Base-by-base conservation (phyloP, 2,329 filamentous ascomycete genomes). In the Penicillium fuscoglaucum region DNA sequence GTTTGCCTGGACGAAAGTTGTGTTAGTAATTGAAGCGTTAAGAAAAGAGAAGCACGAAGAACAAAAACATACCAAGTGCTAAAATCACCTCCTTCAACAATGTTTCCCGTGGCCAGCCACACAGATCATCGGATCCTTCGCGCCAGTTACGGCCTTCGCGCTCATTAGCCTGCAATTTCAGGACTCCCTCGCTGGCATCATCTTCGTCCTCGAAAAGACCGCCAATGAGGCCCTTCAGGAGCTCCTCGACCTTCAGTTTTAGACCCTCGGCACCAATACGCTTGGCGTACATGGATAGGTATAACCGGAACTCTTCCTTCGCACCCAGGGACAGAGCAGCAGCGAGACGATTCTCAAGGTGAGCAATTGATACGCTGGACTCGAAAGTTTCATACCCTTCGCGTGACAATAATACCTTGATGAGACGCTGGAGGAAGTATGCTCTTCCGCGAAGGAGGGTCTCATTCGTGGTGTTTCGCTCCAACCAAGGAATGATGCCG, bases 271-370 rank as follows among this genome's bases (percentile, higher is more conserved):
- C 91, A 1, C 95, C 95, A 6, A 99, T 84, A 0, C 95, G 87
- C 78, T 97, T 98, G 4, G 93, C 93, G 70, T 99, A 99, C 92
- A 98, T 98, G 70, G 92, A 89, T n/a, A 99, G 80, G 70, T 98
- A 98, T 1, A 96, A 82, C 57, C 91, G 87, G 78, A 98, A 99
- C 73, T 99, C 95, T 58, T 98, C 93, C 67, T 87, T 89, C 0
- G 95, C 89, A 4, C 89, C 90, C 0, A 99, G 80, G 59, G 91
- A 89, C 71, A 96, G 78, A 0, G 95, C 91, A 4, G 91, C 96
- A 2, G 95, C 93, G 46, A 99, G 88, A 40, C 96, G 86, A 69
- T 97, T 98, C 75, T 99, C 95, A 13, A 99, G 80, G 78, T 99
- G 95, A 7, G 93, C 93, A 62, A 99, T 92, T 55, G 91, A 96